Evolutionary conservation across 129 eudicot species (phyloP), one percentile per base, ranked within the genome.

Genomic region (Saposhnikovia divaricata): DNA sequence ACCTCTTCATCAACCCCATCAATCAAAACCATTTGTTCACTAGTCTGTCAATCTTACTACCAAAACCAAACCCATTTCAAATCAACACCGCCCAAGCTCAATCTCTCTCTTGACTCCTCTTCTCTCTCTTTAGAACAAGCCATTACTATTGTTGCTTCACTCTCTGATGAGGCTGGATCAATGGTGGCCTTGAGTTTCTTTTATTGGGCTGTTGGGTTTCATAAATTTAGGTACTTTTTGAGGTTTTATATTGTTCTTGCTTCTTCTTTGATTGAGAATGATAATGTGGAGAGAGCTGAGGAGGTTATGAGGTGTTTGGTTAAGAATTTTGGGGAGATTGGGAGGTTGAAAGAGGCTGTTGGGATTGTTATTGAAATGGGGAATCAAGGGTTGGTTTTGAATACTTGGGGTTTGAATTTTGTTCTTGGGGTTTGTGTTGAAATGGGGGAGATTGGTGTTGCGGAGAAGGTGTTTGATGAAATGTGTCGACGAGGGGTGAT

Each of bases 181-280:
- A 90, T 91, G 93, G 96, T 91, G 86, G 93, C 98, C 0, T 68
- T 91, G 78, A 87, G 96, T 85, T 94, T 94, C 97, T 91, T 94
- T 9, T 80, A 90, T 48, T 94, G 96, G 97, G 97, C 93, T 28
- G 84, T 81, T 73, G 85, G 84, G 83, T 88, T 44, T 70, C 51
- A 78, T 6, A 94, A 77, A 63, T 94, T 88, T 78, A 84, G 89
- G 55, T 77, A 85, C 76, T 94, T 88, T 73, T 85, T 90, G 97
- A 80, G 98, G 75, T 82, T 94, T 80, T 94, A 94, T 61, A 88
- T 94, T 19, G 97, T 91, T 75, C 45, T 88, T 0, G 88, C 92
- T 3, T 81, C 84, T 21, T 90, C 84, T 27, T 85, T 94, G 90
- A 88, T 94, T 76, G 89, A 87, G 40, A 94, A 87, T 85, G 88